Conservation (phyloP, 768 basidiomycete species). For the Amanita subjunquillea region DNA sequence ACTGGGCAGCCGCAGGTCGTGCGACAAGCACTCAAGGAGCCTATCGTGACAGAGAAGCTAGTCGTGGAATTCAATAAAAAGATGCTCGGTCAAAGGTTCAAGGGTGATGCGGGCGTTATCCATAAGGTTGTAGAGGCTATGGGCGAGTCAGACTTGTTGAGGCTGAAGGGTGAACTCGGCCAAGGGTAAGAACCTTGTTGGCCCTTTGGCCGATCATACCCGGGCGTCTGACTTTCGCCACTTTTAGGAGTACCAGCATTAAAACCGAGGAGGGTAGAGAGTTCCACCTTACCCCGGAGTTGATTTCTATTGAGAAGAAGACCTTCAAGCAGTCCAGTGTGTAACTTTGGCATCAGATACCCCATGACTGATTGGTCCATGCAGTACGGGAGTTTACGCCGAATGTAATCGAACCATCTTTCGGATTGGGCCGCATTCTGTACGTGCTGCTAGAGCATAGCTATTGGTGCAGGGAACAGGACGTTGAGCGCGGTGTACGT, state of each 20-base stretch:
- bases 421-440: conserved; percentile 92
- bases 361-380: background rate
- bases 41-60: conserved; percentile 71
- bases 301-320: conserved; percentile 71
- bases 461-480: conserved; percentile 92
- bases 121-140: conserved; percentile 56
- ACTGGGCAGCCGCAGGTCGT: conserved; percentile 85
- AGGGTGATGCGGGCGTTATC: conserved; percentile 64
- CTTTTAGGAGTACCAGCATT: conserved; percentile 37
- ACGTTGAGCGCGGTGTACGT: conserved; percentile 80
- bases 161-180: conserved; percentile 60
- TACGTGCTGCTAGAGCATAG: conserved; percentile 92
- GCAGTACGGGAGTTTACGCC: conserved; percentile 91
- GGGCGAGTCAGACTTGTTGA: conserved; percentile 52
- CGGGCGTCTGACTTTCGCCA: background rate
- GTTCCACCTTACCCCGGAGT: conserved; percentile 62
- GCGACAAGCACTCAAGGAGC: conserved; percentile 76
- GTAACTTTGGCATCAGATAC: conserved; percentile 14
- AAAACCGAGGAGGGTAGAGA: conserved; percentile 49
- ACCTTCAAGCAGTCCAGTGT: conserved; percentile 81
- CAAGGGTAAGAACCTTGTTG: conserved; percentile 46
- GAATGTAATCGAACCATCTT: conserved; percentile 98
- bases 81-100: conserved; percentile 79
- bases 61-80: conserved; percentile 83
- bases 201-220: conserved; percentile 1